Base-by-base conservation (phyloP, 1,139 yeast genomes). In the Magnusiomyces clavatus region DNA sequence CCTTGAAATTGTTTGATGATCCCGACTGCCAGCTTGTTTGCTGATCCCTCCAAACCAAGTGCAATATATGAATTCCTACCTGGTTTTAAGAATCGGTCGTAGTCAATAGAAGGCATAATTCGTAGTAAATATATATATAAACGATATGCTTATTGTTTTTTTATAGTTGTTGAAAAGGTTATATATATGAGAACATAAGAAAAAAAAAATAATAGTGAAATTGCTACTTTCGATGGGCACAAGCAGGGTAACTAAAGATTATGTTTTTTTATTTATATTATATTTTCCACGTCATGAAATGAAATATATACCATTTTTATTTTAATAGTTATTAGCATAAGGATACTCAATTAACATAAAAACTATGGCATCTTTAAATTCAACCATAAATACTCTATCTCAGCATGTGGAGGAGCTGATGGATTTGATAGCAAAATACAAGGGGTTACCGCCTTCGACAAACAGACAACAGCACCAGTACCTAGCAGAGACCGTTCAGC, bases 11-110 rank as follows among this genome's bases (percentile, higher is more conserved):
- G 98, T 60, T 78, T 82, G 52, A 92, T 84, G 39, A 92, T 77
- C 1, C 99, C 99, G 1, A 92, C 94, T 0, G 97, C 99, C 1
- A 92, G 75, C 64, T 92, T 92, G 66, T 92, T 92, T 34, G 98
- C 98, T 0, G 97, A 89, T 1, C 99, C 99, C 67, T 92, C 98
- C 34, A 92, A 77, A 0, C 98, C 98, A 1, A 92, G 65, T 0
- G 96, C 96, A 16, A 87, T 58, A 51, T 67, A 69, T 54, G 50
- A 59, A 29, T 57, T 56, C 16, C 63, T 57, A 10, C 57, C 60
- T 1, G 63, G 60, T 51, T 57, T 55, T 14, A 54, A 44, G 42
- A 54, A 58, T 41, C 46, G 44, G 43, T 62, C 65, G n/a, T 60
- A 55, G 41, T 61, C 61, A 16, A 37, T 20, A 13, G 46, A 42